Conservation (phyloP, 164 flowering plant genomes). For the Aristolochia californica region DNA sequence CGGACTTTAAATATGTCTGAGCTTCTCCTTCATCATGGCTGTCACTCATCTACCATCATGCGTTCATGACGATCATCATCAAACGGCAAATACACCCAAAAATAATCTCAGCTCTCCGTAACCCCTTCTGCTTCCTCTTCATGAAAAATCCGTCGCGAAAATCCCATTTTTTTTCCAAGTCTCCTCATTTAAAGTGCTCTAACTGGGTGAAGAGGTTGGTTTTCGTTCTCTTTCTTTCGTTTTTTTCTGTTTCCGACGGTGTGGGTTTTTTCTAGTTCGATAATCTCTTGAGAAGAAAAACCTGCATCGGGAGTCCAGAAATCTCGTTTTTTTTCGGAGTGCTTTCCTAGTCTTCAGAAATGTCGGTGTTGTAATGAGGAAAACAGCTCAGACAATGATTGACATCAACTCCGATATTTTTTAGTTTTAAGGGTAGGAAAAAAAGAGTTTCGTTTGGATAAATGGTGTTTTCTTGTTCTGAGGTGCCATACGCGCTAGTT, state of each 20-base stretch:
- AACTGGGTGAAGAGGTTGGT: not conserved
- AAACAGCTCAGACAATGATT: not conserved
- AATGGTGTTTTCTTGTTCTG: too few relatives aligned
- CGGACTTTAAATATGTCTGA: not conserved
- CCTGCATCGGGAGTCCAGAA: not conserved
- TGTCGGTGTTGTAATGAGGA: not conserved
- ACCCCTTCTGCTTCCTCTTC: not conserved
- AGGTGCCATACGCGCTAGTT: too few relatives aligned
- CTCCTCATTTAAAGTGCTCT: not conserved
- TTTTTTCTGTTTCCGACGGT: too few relatives aligned
- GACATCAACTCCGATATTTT: too few relatives aligned
- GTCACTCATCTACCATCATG: slow-evolving; percentile 1
- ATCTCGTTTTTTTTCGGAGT: not conserved
- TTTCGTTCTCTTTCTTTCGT: not conserved
- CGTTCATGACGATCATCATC: not conserved
- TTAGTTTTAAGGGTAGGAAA: too few relatives aligned
- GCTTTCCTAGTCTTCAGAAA: too few relatives aligned
- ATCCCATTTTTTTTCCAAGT: not conserved
- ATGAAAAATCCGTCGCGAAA: not conserved
- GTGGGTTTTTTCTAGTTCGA: not conserved
- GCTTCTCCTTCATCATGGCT: not conserved
- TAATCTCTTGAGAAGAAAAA: not conserved
- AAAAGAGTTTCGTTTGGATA: too few relatives aligned
- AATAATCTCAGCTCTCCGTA: not conserved
- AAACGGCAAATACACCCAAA: not conserved